These are phyloP conservation scores for Priceomyces medius DNA, from an alignment of 805 yeast genomes.

Conservation along the genomic window DNA sequence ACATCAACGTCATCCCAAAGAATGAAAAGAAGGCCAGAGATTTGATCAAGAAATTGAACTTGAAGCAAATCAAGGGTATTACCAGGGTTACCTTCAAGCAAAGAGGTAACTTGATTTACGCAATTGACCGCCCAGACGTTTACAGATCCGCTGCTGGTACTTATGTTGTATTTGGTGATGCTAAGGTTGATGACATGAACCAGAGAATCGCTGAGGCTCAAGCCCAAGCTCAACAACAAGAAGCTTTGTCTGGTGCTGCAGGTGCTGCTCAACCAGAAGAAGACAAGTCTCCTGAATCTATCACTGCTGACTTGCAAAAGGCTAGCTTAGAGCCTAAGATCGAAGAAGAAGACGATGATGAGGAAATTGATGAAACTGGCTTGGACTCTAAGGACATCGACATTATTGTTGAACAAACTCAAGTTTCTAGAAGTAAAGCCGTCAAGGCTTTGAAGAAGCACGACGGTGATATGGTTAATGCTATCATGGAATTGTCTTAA, in stretches of 20 bases:
- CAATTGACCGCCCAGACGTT: conserved; percentile 92
- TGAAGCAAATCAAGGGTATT: conserved; percentile 89
- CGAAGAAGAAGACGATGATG: conserved; percentile 57
- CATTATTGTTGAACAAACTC: conserved; percentile 88
- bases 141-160: conserved; percentile 92
- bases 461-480: conserved; percentile 92
- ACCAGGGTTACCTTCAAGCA: conserved; percentile 94
- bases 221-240: conserved; percentile 65
- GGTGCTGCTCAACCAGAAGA: conserved; percentile 34
- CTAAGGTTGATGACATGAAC: conserved; percentile 91
- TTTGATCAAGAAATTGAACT: conserved; percentile 79
- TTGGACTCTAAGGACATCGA: conserved; percentile 78
- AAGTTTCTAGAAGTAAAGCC: conserved; percentile 85
- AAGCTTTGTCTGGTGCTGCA: conserved; percentile 45
- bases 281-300: conserved; percentile 71
- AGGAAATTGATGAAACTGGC: conserved; percentile 81
- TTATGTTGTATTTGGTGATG: conserved; percentile 96
- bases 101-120: conserved; percentile 87
- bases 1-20: conserved; percentile 77
- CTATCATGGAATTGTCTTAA: conserved; percentile 78
- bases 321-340: conserved; percentile 52
- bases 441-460: conserved; percentile 84
- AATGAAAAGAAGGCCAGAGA: conserved; percentile 96
- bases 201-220: conserved; percentile 82
- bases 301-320: conserved; percentile 78